Base-by-base conservation (phyloP, 2,329 filamentous ascomycete genomes). In the Diaporthe sp. region DNA sequence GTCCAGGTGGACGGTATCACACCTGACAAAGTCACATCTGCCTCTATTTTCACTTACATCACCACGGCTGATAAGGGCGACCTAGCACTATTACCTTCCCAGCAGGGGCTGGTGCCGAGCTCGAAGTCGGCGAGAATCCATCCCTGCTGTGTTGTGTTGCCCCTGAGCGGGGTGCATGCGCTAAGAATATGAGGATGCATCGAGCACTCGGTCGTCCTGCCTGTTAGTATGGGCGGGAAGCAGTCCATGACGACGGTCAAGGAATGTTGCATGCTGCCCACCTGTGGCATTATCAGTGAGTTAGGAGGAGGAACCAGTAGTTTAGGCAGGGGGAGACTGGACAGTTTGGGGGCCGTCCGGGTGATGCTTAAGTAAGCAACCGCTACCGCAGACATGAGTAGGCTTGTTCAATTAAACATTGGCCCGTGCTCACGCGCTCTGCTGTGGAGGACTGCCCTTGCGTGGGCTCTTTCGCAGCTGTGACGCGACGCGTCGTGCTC, bases 401-500 rank as follows among this genome's bases (percentile, higher is more conserved):
- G 34, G 5, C 34, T 22, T 13, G 67, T 46, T 37, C 37, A 71
- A 59, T 59, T 71, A 71, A 71, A 13, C 9, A 39, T 15, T 73
- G 71, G 71, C 7, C 71, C n/a, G 58, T 73, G 71, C 71, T 28
- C 10, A 62, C 31, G 46, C 31, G 28, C 25, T 22, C 39, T 34
- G 19, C 15, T 17, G 58, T 9, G 22, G 39, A 15, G n/a, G 59
- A 34, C 12, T 25, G 46, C 22, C 42, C 10, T 17, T 7, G 34
- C 2, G 28, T 37, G 42, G 31, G 39, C 51, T 61, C 46, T n/a
- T 51, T 73, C 7, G 51, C 34, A 44, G 34, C 58, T 22, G n/a
- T 34, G 51, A 49, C 44, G 65, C 67, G 70, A 67, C 74, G 74
- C 62, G 75, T 74, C 59, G 37, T 57, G 49, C 69, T 42, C 44